Conservation (phyloP, 2,329 filamentous ascomycete species). For the Fusarium miscanthi region DNA sequence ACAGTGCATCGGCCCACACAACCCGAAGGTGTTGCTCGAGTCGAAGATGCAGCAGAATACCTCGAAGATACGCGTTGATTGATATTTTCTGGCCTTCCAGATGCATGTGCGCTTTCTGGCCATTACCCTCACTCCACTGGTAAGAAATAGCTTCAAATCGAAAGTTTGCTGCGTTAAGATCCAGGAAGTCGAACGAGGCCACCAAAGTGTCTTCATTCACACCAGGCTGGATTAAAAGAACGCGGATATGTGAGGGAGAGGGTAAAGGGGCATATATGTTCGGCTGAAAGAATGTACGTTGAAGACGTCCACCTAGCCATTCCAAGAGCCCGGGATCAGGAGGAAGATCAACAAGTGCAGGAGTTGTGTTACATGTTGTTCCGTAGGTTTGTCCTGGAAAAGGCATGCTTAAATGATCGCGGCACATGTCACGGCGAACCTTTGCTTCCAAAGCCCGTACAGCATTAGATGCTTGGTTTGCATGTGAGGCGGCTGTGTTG, state of each 20-base stretch:
- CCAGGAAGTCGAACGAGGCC: not conserved
- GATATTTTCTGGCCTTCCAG: not conserved
- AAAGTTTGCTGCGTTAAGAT: not conserved
- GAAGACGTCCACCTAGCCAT: not conserved
- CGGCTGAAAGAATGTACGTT: not conserved
- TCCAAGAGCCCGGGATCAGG: not conserved
- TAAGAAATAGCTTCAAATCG: not conserved
- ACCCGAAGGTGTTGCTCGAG: not conserved
- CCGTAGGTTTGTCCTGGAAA: not conserved
- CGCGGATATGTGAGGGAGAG: not conserved
- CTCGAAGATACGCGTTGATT: not conserved
- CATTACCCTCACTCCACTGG: not conserved
- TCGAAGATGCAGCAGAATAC: not conserved
- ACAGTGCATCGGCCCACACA: not conserved
- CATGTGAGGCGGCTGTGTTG: not conserved
- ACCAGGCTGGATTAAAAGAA: not conserved
- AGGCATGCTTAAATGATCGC: not conserved
- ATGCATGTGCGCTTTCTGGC: not conserved
- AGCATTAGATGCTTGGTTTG: fast-evolving
- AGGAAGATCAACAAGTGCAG: not conserved
- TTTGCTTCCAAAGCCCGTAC: not conserved
- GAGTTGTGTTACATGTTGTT: not conserved
- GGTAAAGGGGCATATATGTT: not conserved
- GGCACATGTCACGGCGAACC: not conserved
- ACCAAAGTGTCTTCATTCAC: not conserved